These are phyloP conservation scores for Naganishia cerealis DNA, from an alignment of 1,284 basidiomycete genomes.

Conservation along the genomic window DNA sequence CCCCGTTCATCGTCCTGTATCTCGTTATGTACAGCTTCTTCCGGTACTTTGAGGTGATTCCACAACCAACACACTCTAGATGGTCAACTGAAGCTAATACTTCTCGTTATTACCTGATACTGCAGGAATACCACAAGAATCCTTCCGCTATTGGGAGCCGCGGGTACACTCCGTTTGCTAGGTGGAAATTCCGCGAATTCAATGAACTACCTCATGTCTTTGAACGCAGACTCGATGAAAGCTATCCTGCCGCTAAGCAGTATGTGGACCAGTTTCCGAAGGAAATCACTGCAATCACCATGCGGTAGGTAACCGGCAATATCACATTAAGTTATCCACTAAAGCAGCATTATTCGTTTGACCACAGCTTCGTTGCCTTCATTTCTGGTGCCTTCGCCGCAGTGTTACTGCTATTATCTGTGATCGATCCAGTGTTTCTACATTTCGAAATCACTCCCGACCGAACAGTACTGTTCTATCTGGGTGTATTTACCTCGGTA, in stretches of 20 bases:
- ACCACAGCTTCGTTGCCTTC: constrained; percentile 84
- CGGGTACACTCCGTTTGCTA: constrained; percentile 88
- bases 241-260: constrained; percentile 83
- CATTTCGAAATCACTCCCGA: constrained; percentile 93
- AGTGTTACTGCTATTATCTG: constrained; percentile 83
- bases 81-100: background rate
- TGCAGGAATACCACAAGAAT: constrained; percentile 97
- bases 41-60: constrained; percentile 89
- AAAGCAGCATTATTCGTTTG: background rate
- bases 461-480: constrained; percentile 88
- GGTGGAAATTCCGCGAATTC: constrained; percentile 99
- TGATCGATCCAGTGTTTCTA: constrained; percentile 85
- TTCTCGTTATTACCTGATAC: constrained; percentile 4
- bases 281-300: constrained; percentile 81
- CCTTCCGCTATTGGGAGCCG: constrained; percentile 89
- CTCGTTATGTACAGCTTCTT: constrained; percentile 98
- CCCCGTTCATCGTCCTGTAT: constrained; percentile 96
- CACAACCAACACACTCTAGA: background rate
- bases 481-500: constrained; percentile 81
- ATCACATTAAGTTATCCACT: constrained; percentile 1
- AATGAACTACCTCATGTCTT: constrained; percentile 96
- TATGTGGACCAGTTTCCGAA: constrained; percentile 98
- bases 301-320: constrained; percentile 63
- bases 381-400: constrained; percentile 94
- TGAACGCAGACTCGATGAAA: constrained; percentile 76